phyloP scores from a whole-genome alignment of 352 stramenopile species.

The Phytopythium montanum region DNA sequence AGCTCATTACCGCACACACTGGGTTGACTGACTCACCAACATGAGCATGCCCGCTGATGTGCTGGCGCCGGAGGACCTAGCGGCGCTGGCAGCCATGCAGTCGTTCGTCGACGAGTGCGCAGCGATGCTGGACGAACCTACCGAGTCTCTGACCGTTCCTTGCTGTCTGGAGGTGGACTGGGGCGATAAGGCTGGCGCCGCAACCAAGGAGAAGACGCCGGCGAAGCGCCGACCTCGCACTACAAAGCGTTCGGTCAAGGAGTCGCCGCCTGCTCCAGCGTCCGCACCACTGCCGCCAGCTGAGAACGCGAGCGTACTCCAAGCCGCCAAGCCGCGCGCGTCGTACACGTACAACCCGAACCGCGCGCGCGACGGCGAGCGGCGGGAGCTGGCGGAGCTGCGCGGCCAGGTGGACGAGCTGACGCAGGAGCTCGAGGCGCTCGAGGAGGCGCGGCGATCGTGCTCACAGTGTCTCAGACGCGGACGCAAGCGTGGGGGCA shows the following conservation, averaged over 20 bases:
- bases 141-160: neutral
- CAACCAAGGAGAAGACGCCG: neutral
- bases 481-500: neutral
- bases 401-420: slow-evolving; percentile 34
- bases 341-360: slow-evolving; percentile 30
- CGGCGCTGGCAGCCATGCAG: neutral
- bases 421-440: slow-evolving; percentile 23
- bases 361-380: slow-evolving; percentile 27
- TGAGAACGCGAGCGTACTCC: neutral
- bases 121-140: neutral
- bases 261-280: neutral
- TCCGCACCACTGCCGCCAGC: neutral
- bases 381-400: slow-evolving; percentile 38
- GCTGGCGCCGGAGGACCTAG: neutral
- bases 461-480: neutral
- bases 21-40: too few relatives aligned
- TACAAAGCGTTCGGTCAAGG: neutral
- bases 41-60: neutral
- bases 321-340: slow-evolving; percentile 8
- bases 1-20: too few relatives aligned
- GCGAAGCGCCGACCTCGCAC: neutral
- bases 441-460: slow-evolving; percentile 12
- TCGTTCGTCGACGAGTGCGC: slow-evolving; percentile 7
- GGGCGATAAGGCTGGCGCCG: neutral
- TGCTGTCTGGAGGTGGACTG: neutral